Conservation (phyloP, 2,329 filamentous ascomycete genomes). For the Endothia cerciana region DNA sequence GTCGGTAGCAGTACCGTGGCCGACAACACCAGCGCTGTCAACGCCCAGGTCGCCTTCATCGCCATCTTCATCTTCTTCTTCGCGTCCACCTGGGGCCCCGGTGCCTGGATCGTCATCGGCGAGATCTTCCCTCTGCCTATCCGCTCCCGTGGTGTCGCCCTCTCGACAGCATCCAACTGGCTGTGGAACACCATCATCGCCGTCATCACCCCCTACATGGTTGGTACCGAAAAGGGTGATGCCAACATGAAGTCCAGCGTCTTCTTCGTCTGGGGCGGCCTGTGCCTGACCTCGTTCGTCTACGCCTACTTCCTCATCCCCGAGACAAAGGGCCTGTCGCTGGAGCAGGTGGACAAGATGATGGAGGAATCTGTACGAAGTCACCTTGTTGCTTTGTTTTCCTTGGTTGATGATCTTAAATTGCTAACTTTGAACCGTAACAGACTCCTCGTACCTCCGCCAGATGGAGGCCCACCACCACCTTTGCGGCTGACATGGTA, state of each 20-base stretch:
- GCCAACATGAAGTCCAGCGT: conserved; percentile 68
- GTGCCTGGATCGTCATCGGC: conserved; percentile 80
- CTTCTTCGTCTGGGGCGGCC: conserved; percentile 76
- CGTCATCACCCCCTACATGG: conserved; percentile 76
- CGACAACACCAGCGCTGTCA: conserved; percentile 60
- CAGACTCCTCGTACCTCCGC: conserved; percentile 71
- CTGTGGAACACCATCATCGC: conserved; percentile 80
- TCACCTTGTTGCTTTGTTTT: not conserved
- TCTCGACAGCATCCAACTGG: conserved; percentile 91
- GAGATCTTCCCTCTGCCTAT: conserved; percentile 91
- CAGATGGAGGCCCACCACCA: conserved; percentile 74
- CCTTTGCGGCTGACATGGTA: conserved; percentile 57
- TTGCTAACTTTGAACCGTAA: not conserved
- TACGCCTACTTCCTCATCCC: conserved; percentile 77
- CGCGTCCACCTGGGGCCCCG: conserved; percentile 85
- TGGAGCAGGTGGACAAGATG: conserved; percentile 85
- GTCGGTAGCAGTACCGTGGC: conserved; percentile 47
- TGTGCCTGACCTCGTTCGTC: conserved; percentile 62
- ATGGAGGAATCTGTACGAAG: conserved; percentile 69
- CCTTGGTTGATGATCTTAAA: not conserved
- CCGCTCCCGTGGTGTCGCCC: conserved; percentile 81
- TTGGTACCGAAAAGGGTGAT: conserved; percentile 56
- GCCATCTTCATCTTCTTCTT: conserved; percentile 95
- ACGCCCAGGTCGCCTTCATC: conserved; percentile 83
- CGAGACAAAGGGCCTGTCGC: conserved; percentile 75